These are phyloP conservation scores for Alternaria arbusti DNA, from an alignment of 2,329 filamentous ascomycete species.

Conservation along the genomic window DNA sequence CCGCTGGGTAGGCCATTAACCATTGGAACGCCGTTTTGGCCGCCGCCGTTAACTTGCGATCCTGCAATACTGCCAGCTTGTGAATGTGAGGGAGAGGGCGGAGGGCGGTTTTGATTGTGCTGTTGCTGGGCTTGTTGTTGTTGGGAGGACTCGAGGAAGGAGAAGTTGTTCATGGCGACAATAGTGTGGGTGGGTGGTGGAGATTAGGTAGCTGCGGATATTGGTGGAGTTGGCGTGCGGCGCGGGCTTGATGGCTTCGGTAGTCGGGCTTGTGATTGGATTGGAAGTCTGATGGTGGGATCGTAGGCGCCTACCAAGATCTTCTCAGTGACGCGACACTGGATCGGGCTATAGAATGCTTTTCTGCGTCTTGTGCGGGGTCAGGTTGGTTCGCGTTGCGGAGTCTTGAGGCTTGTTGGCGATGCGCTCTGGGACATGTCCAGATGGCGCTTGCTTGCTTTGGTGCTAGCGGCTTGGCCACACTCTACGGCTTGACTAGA, in stretches of 20 bases:
- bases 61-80: slow-evolving; percentile 21
- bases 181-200: slow-evolving; percentile 12
- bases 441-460: background rate
- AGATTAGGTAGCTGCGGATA: slow-evolving; percentile 10
- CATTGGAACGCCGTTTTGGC: slow-evolving; percentile 46
- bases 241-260: slow-evolving; percentile 9
- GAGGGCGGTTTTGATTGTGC: slow-evolving; percentile 34
- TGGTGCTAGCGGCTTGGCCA: slow-evolving; percentile 8
- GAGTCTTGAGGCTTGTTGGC: background rate
- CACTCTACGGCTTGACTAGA: background rate
- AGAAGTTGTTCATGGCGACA: slow-evolving; percentile 46
- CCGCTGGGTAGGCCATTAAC: slow-evolving; percentile 49
- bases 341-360: background rate
- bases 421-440: background rate
- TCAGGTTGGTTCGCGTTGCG: slow-evolving; percentile 1
- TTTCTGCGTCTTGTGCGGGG: slow-evolving; percentile 6
- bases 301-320: background rate
- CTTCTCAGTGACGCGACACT: slow-evolving; percentile 1
- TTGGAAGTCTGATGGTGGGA: slow-evolving; percentile 4
- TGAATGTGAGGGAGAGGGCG: slow-evolving; percentile 43
- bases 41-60: slow-evolving; percentile 40
- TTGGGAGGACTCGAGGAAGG: slow-evolving; percentile 39
- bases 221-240: slow-evolving; percentile 16
- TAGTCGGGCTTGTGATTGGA: slow-evolving; percentile 9
- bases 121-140: slow-evolving; percentile 16